Conservation (phyloP, 768 basidiomycete species). For the Boletus reticulatus region DNA sequence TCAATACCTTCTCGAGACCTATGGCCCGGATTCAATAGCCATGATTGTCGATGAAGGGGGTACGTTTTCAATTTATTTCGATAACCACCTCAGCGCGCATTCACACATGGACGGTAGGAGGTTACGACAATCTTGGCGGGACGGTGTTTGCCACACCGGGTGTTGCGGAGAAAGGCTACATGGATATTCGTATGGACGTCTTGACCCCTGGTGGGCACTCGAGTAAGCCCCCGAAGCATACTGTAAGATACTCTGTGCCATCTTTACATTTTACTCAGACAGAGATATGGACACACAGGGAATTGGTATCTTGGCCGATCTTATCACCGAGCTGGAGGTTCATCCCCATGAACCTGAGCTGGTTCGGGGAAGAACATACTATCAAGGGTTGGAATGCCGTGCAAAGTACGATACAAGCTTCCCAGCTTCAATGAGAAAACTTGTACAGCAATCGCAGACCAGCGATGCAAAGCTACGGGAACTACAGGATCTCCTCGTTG, state of each 20-base stretch:
- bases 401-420: conserved; percentile 39
- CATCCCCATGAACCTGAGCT: conserved; percentile 39
- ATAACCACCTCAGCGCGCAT: not conserved
- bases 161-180: conserved; percentile 43
- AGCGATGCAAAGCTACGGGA: conserved; percentile 20
- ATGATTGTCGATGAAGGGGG: conserved; percentile 64
- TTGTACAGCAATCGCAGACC: conserved; percentile 21
- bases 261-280: not conserved
- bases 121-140: conserved; percentile 28
- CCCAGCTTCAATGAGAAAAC: conserved; percentile 17
- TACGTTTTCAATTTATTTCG: conserved; percentile 7
- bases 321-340: conserved; percentile 48
- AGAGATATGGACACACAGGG: conserved; percentile 15
- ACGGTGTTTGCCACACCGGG: conserved; percentile 31
- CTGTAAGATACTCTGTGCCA: conserved; percentile 30
- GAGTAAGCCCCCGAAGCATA: conserved; percentile 50
- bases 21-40: conserved; percentile 49
- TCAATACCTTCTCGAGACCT: conserved; percentile 37
- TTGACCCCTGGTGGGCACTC: conserved; percentile 54
- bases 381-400: conserved; percentile 39
- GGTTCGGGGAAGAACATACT: conserved; percentile 23
- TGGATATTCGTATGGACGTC: conserved; percentile 42
- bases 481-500: conserved; percentile 14
- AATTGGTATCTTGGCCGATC: conserved; percentile 51
- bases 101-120: conserved; percentile 22